phyloP scores from a whole-genome alignment of 139 green algal species.

The Chlorella sorokiniana region DNA sequence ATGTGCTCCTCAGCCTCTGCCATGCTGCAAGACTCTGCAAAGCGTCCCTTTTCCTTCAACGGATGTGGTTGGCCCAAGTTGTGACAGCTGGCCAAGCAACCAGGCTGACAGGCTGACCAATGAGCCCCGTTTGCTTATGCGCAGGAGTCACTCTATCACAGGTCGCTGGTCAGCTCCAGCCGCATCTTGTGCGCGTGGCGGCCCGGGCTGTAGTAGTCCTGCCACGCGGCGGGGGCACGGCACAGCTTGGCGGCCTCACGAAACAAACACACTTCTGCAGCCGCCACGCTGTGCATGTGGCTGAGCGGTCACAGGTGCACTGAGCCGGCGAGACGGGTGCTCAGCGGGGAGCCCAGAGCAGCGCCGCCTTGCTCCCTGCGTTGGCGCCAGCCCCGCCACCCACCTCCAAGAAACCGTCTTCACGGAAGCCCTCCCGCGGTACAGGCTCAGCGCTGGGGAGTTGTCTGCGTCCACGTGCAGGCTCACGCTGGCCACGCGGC shows the following conservation, averaged over 20 bases:
- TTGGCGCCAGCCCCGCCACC: not conserved
- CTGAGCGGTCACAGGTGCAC: too few species aligned
- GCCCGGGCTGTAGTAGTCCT: conserved; percentile 44
- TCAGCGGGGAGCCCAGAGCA: too few species aligned
- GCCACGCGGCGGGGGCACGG: not conserved
- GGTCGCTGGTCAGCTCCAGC: conserved; percentile 15
- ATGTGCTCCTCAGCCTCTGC: not conserved
- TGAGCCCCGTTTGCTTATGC: not conserved
- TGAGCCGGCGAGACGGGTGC: too few species aligned
- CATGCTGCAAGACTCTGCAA: too few species aligned
- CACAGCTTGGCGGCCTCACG: too few species aligned
- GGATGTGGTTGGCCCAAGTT: too few species aligned
- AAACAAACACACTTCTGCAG: too few species aligned
- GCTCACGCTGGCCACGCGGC: conserved; percentile 6
- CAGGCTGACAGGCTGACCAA: not conserved
- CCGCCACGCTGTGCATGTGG: too few species aligned
- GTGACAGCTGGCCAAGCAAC: too few species aligned
- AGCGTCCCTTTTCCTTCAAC: too few species aligned
- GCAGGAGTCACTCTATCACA: not conserved
- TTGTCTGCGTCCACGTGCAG: conserved; percentile 41
- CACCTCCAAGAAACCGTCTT: conserved; percentile 23
- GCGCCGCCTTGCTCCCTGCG: too few species aligned
- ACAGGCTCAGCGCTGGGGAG: conserved; percentile 22
- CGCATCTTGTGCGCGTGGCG: conserved; percentile 38
- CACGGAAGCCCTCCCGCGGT: conserved; percentile 24